A percentile compares a stretch with the other conserved stretches of the same genome.
These are phyloP conservation scores for Paspalum notatum DNA, from an alignment of 176 grass and related monocot genomes.

Conservation along the genomic window DNA sequence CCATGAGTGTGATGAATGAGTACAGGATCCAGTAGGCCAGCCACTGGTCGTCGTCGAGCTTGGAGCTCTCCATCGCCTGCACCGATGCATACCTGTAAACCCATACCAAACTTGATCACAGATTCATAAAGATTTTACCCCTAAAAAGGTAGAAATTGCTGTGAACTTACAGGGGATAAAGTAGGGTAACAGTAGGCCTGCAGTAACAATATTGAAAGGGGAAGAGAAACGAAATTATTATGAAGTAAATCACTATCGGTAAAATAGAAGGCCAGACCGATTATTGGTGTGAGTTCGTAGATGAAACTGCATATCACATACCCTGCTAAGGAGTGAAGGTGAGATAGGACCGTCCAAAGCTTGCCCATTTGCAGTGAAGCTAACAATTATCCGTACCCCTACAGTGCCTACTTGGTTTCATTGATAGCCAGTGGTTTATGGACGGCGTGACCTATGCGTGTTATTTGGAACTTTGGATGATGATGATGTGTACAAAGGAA, in stretches of 20 bases:
- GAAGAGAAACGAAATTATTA: background rate
- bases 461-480: background rate
- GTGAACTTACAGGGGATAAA: constrained; percentile 67
- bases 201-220: background rate
- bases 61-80: constrained; percentile 53
- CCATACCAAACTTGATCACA: background rate
- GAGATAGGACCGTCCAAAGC: constrained; percentile 42
- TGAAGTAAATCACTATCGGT: background rate
- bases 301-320: constrained; percentile 16
- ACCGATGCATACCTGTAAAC: constrained; percentile 49
- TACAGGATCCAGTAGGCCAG: constrained; percentile 69
- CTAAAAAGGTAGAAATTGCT: background rate
- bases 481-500: background rate
- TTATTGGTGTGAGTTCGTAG: background rate
- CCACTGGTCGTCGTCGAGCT: constrained; percentile 62
- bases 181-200: constrained; percentile 56
- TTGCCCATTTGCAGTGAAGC: constrained; percentile 37
- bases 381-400: background rate
- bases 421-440: background rate
- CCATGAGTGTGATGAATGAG: constrained; percentile 60
- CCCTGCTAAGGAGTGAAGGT: constrained; percentile 61
- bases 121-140: background rate
- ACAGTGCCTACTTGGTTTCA: background rate
- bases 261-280: background rate
- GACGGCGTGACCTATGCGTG: background rate